A percentile compares a stretch with the other conserved stretches of the same genome.
These are phyloP conservation scores for Apiospora kogelbergensis DNA, from an alignment of 2,329 filamentous ascomycete species.

Conservation along the genomic window DNA sequence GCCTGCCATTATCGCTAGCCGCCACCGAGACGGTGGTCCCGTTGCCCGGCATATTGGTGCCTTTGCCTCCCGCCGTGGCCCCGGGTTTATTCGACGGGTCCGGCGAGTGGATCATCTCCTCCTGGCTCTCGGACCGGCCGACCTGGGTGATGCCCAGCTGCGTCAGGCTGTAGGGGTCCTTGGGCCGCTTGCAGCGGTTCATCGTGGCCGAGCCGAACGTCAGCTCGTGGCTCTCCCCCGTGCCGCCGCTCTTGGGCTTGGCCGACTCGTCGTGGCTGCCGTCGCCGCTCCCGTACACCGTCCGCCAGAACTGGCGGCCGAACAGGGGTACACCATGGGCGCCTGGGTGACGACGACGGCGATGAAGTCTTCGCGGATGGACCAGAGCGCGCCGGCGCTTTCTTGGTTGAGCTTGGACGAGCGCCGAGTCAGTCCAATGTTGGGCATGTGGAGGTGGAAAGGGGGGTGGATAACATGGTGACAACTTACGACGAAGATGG, in stretches of 20 bases:
- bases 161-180: slow-evolving; percentile 21
- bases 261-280: background rate
- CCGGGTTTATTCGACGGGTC: background rate
- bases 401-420: background rate
- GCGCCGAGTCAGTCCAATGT: background rate
- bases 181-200: slow-evolving; percentile 15
- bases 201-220: background rate
- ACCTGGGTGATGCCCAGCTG: slow-evolving; percentile 16
- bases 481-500: slow-evolving; percentile 14
- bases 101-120: background rate
- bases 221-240: slow-evolving; percentile 17
- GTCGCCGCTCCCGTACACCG: background rate
- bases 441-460: no score
- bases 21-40: background rate
- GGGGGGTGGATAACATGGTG: no score
- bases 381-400: slow-evolving; percentile 32
- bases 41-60: background rate
- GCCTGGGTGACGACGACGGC: slow-evolving; percentile 37
- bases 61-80: background rate
- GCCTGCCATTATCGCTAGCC: background rate
- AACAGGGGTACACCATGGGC: slow-evolving; percentile 31
- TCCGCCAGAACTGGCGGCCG: slow-evolving; percentile 26
- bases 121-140: background rate
- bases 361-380: slow-evolving; percentile 37
- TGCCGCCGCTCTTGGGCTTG: background rate